Evolutionary conservation across 352 stramenopile species (phyloP).

Genomic region (Aphanomyces stellatus): DNA sequence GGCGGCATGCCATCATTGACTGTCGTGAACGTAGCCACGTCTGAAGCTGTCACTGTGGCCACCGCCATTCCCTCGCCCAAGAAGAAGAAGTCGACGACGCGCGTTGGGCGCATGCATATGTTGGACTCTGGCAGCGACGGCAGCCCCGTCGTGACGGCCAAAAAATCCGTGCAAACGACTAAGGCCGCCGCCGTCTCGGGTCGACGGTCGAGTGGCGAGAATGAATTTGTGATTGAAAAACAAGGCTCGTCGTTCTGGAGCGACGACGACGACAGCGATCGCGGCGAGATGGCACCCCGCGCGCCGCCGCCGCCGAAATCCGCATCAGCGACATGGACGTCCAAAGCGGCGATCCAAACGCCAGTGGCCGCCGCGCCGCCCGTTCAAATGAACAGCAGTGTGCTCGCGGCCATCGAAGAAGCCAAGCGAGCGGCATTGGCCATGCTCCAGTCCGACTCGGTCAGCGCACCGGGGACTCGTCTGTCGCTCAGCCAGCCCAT

Average conservation of each 20-base stretch:
- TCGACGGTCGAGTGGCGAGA: not conserved
- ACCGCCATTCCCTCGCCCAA: not conserved
- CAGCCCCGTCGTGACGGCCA: no score
- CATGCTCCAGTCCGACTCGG: slow-evolving; percentile 30
- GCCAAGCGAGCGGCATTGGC: slow-evolving; percentile 53
- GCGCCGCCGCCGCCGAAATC: not conserved
- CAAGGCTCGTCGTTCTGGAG: slow-evolving; percentile 6
- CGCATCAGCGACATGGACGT: not conserved
- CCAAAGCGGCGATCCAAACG: slow-evolving; percentile 11
- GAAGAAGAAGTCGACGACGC: not conserved
- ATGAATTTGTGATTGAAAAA: not conserved
- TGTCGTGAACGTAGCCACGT: not conserved
- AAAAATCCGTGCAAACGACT: no score
- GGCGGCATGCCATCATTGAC: slow-evolving; percentile 8
- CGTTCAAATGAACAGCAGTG: slow-evolving; percentile 24
- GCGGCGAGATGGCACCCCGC: slow-evolving; percentile 20
- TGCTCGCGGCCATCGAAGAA: slow-evolving; percentile 59
- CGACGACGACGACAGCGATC: slow-evolving; percentile 31
- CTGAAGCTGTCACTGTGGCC: not conserved
- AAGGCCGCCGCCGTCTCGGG: no score
- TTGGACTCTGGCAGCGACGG: slow-evolving; percentile 3
- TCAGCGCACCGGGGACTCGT: not conserved
- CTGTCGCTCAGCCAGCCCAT: not conserved
- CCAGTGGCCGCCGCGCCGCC: not conserved
- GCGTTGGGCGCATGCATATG: not conserved